Evolutionary conservation across 2,329 filamentous ascomycete genomes (phyloP), one percentile per base, ranked within the genome.

Genomic region (Talaromyces amestolkiae): DNA sequence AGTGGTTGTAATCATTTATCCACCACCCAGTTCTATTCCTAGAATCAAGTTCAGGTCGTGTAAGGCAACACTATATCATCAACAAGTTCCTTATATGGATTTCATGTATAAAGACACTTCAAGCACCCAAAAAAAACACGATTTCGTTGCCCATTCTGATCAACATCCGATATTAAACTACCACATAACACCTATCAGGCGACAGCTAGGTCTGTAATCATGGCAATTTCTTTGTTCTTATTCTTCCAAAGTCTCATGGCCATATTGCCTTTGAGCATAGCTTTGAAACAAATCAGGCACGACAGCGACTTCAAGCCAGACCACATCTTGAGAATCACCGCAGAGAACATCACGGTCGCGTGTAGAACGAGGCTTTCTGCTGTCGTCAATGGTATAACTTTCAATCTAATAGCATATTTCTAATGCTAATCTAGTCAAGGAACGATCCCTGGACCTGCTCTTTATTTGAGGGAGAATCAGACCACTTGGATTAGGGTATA

Each of bases 401-500:
- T 24, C 15, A 33, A 15, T 3, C 11, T 24, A 11, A 5, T n/a
- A 37, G 7, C 31, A 10, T 8, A 35, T 2, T 7, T 1, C 15
- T 2, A 4, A 8, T 58, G 54, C 35, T 58, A 10, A 58, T 27
- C 2, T 13, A 27, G 3, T 15, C 37, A 45, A 65, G 63, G 45
- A 13, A 61, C 47, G 9, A 27, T 58, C 5, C 63, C 63, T 19
- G 63, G 63, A 19, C 63, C 63, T 24, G 24, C 63, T 35, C 7
- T 65, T 9, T 65, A 65, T 61, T n/a, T 65, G 43, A 61, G 37
- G 43, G 63, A 65, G 24, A 65, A 61, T 24, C 56, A 60, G 19
- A 66, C 65, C 7, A 66, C 65, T 13, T 87, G 85, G 85, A 81
- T 87, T 61, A 77, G 85, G 9, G 86, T 88, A 1, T 86, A 86